A percentile compares a stretch with the other conserved stretches of the same genome.
Evolutionary conservation across 495 filamentous ascomycete species (phyloP).

Genomic region (Aspergillus sparsus): DNA sequence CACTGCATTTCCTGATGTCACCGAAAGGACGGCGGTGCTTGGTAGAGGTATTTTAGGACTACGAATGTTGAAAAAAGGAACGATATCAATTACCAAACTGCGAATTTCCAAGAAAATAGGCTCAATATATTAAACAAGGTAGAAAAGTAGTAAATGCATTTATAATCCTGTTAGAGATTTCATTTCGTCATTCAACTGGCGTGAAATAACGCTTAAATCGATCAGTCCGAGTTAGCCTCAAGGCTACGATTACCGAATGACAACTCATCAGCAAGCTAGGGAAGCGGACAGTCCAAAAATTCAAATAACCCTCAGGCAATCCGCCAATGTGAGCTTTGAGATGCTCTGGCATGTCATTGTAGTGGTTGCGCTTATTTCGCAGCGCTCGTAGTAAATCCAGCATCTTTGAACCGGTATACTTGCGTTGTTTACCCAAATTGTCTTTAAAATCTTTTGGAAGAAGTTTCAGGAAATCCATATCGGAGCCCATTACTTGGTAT

Average conservation of each 20-base stretch:
- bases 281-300: conserved; percentile 82
- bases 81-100: too few relatives aligned
- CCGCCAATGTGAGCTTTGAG: conserved; percentile 77
- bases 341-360: conserved; percentile 81
- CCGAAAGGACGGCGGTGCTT: conserved; percentile 49
- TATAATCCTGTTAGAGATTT: not conserved
- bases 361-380: conserved; percentile 95
- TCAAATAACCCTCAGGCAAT: conserved; percentile 80
- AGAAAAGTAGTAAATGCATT: not conserved
- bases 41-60: conserved; percentile 27
- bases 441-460: conserved; percentile 82
- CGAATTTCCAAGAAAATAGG: too few relatives aligned
- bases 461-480: conserved; percentile 72
- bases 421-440: conserved; percentile 87
- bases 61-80: too few relatives aligned
- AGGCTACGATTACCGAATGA: conserved; percentile 68
- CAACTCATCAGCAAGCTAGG: conserved; percentile 80
- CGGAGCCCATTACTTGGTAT: conserved; percentile 53
- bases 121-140: not conserved
- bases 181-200: conserved; percentile 11
- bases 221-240: conserved; percentile 64
- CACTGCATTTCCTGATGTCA: conserved; percentile 44
- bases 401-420: conserved; percentile 81
- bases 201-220: conserved; percentile 76
- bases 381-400: conserved; percentile 86